Evolutionary conservation across 148 eudicot genomes (phyloP).

Genomic region (Chenopodium quinoa): DNA sequence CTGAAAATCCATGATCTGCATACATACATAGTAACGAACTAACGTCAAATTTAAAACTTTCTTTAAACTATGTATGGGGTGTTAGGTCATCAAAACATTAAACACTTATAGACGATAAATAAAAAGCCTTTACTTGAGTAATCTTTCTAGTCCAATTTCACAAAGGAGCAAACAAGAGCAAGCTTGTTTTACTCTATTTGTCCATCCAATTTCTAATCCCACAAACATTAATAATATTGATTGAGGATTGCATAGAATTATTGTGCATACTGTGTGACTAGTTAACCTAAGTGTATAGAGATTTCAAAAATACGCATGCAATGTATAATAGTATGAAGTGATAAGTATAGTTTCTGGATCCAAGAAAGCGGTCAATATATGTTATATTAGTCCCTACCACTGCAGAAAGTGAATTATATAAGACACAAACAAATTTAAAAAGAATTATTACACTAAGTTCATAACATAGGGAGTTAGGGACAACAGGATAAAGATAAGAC

Average conservation of each 20-base stretch:
- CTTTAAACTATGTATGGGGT: background rate
- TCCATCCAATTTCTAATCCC: background rate
- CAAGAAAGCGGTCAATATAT: background rate
- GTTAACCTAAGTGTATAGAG: background rate
- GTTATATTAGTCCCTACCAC: background rate
- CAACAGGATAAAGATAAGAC: too few relatives aligned
- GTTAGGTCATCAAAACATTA: background rate
- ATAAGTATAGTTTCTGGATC: background rate
- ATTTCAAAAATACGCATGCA: background rate
- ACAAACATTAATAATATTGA: background rate
- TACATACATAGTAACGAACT: background rate
- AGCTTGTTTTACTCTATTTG: background rate
- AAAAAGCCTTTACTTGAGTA: background rate
- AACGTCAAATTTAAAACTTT: constrained; percentile 8
- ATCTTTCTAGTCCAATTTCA: background rate
- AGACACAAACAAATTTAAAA: background rate
- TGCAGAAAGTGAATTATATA: background rate
- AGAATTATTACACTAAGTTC: too few relatives aligned
- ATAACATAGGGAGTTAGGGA: too few relatives aligned
- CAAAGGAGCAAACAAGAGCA: background rate
- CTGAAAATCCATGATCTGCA: constrained; percentile 98
- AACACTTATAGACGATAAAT: background rate
- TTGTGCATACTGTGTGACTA: background rate
- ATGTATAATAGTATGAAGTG: background rate
- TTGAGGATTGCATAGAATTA: background rate